Conservation (phyloP, 192 early-diverging fungal species). For the Backusella australiensis region DNA sequence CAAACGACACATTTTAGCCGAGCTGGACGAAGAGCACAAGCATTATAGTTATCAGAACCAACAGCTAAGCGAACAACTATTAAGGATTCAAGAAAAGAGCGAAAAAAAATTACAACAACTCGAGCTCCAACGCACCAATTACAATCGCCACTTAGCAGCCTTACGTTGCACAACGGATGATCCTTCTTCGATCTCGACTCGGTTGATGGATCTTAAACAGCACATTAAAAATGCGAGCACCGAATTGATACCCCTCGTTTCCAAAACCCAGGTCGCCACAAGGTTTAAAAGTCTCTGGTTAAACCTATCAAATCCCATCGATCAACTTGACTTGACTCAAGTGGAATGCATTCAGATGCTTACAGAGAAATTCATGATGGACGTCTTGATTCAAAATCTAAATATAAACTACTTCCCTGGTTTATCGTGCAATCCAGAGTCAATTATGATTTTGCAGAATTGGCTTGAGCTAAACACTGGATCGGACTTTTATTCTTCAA, state of each 20-base stretch:
- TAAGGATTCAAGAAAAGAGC: background rate
- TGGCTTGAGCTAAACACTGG: slow-evolving; percentile 18
- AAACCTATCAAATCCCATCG: background rate
- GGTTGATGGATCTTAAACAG: slow-evolving; percentile 35
- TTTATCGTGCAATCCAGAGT: background rate
- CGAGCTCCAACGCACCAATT: slow-evolving; percentile 15
- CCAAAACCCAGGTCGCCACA: slow-evolving; percentile 8
- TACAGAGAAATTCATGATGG: slow-evolving; percentile 16
- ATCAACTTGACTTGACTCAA: background rate
- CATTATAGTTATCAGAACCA: background rate
- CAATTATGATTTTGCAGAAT: slow-evolving; percentile 18
- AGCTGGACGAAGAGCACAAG: background rate
- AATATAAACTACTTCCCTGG: slow-evolving; percentile 9
- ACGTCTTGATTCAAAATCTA: slow-evolving; percentile 10
- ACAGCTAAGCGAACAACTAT: background rate
- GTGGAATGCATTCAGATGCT: background rate
- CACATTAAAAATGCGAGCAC: slow-evolving; percentile 30
- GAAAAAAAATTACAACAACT: slow-evolving; percentile 8
- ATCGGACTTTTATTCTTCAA: background rate
- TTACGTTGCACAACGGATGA: slow-evolving; percentile 48
- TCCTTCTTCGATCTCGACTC: slow-evolving; percentile 34
- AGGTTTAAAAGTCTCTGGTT: background rate
- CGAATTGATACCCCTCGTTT: slow-evolving; percentile 23
- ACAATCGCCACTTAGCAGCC: slow-evolving; percentile 14
- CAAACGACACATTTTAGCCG: background rate